Evolutionary conservation across 768 basidiomycete species (phyloP).

Genomic region (Pulveroboletus sp.): DNA sequence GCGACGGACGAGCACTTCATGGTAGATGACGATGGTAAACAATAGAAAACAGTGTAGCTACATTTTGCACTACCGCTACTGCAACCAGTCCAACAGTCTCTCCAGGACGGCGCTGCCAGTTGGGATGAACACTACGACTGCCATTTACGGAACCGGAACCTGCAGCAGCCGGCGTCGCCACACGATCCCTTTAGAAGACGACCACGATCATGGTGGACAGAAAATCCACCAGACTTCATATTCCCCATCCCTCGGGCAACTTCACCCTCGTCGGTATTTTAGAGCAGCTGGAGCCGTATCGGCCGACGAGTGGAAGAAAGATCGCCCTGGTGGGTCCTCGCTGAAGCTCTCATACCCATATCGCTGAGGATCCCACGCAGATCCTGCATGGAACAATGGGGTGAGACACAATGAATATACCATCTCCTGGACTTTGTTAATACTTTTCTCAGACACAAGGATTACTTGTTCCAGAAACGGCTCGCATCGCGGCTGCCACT

Average conservation of each 20-base stretch:
- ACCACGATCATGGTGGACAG: constrained; percentile 21
- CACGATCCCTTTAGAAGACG: background rate
- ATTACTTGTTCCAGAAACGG: constrained; percentile 76
- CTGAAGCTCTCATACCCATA: constrained; percentile 3
- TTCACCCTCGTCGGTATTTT: constrained; percentile 53
- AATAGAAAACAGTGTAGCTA: constrained; percentile 1
- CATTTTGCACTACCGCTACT: no score
- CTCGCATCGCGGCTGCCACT: constrained; percentile 60
- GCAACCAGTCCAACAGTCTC: no score
- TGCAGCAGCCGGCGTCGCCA: background rate
- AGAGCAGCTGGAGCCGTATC: constrained; percentile 51
- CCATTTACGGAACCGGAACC: constrained; percentile 20
- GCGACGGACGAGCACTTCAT: constrained; percentile 14
- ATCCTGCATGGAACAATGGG: constrained; percentile 79
- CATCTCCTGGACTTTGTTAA: background rate
- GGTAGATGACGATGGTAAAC: background rate
- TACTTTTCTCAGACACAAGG: constrained; percentile 59
- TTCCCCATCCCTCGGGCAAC: constrained; percentile 46
- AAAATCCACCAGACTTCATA: constrained; percentile 45
- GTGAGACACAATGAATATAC: constrained; percentile 36
- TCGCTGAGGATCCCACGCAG: constrained; percentile 36
- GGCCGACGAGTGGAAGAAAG: constrained; percentile 51
- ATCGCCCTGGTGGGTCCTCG: constrained; percentile 55
- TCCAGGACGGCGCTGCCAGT: background rate
- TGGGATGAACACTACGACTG: constrained; percentile 20